A percentile compares a stretch with the other conserved stretches of the same genome.
These are phyloP conservation scores for Tetrapisispora fleetii DNA, from an alignment of 805 yeast species.

Conservation along the genomic window DNA sequence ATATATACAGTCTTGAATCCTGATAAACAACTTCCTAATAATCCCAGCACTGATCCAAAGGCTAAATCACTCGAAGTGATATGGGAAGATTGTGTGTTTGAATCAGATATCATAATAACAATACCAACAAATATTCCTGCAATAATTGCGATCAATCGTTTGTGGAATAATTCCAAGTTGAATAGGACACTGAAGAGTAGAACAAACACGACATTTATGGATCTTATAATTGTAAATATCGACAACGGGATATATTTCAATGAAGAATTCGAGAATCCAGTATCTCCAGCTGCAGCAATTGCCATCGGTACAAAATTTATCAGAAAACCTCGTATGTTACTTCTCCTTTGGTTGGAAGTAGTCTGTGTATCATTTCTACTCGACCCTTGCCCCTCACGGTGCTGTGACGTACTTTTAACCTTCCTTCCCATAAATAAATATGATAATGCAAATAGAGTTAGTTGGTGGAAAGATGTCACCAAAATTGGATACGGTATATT, in stretches of 20 bases:
- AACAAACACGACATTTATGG: conserved; percentile 81
- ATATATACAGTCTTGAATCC: conserved; percentile 95
- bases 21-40: conserved; percentile 68
- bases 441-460: conserved; percentile 47
- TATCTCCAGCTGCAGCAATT: conserved; percentile 82
- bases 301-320: conserved; percentile 65
- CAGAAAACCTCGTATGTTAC: conserved; percentile 27
- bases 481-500: conserved; percentile 77
- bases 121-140: conserved; percentile 62
- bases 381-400: background rate
- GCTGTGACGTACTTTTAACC: background rate
- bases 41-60: conserved; percentile 64
- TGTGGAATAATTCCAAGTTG: conserved; percentile 61
- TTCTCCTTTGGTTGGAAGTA: background rate
- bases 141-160: conserved; percentile 61
- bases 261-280: conserved; percentile 84
- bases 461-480: conserved; percentile 78
- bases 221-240: conserved; percentile 86
- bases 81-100: conserved; percentile 18
- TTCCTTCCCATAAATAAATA: conserved; percentile 31
- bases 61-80: conserved; percentile 12
- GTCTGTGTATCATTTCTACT: background rate
- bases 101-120: conserved; percentile 71
- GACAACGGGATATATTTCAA: conserved; percentile 70
- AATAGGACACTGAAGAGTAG: conserved; percentile 77